Conservation (phyloP, 2,329 filamentous ascomycete species). For the Monilinia aucupariae region DNA sequence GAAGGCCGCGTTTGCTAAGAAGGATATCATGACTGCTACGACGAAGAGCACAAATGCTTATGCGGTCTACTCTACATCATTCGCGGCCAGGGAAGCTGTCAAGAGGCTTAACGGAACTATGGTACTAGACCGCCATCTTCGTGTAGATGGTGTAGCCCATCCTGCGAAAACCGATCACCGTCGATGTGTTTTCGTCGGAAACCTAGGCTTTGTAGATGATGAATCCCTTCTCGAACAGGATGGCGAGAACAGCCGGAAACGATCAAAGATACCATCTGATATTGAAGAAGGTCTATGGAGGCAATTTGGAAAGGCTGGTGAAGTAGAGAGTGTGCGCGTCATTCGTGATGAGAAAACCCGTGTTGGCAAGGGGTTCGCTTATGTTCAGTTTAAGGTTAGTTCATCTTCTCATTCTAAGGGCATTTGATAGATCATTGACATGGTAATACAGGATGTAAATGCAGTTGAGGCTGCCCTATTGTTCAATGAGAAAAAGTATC, state of each 20-base stretch:
- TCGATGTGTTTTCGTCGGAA: conserved; percentile 93
- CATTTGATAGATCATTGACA: conserved; percentile 16
- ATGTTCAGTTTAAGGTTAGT: conserved; percentile 82
- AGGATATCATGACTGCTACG: conserved; percentile 83
- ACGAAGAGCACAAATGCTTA: conserved; percentile 94
- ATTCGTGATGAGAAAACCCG: conserved; percentile 84
- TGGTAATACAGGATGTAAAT: conserved; percentile 59
- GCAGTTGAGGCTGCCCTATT: conserved; percentile 86
- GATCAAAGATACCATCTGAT: conserved; percentile 70
- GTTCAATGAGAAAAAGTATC: conserved; percentile 85
- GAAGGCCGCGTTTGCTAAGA: conserved; percentile 88
- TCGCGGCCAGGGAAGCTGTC: conserved; percentile 71
- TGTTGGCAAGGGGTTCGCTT: conserved; percentile 94
- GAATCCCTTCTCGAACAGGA: conserved; percentile 66
- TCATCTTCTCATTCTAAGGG: background rate
- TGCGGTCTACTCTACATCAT: conserved; percentile 72
- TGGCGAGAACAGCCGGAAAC: conserved; percentile 65
- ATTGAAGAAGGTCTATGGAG: conserved; percentile 90
- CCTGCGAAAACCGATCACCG: conserved; percentile 76
- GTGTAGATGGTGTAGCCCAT: conserved; percentile 86
- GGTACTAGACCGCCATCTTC: conserved; percentile 79
- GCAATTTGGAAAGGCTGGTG: conserved; percentile 70
- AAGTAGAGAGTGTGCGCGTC: conserved; percentile 88
- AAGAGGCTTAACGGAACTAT: conserved; percentile 75
- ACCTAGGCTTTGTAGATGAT: conserved; percentile 92